phyloP scores from a whole-genome alignment of 805 yeast species.

The Hanseniaspora thailandica region DNA sequence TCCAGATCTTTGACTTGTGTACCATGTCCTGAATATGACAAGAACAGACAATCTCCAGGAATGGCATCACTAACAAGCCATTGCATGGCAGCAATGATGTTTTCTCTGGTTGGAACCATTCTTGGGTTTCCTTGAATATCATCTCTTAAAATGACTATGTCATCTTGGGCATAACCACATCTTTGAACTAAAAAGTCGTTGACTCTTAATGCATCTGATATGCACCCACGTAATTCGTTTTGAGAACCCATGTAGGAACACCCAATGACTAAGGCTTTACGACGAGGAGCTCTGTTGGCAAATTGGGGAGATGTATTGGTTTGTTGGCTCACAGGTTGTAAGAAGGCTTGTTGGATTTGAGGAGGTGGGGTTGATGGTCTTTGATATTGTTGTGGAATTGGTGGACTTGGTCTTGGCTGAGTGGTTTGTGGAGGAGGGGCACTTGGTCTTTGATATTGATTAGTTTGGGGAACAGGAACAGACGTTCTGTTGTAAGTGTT shows the following conservation, averaged over 20 bases:
- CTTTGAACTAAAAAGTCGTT: conserved; percentile 32
- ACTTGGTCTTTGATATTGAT: conserved; percentile 15
- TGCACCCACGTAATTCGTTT: conserved; percentile 61
- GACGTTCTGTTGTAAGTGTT: conserved; percentile 24
- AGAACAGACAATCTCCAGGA: conserved; percentile 66
- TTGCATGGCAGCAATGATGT: conserved; percentile 66
- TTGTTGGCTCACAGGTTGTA: conserved; percentile 19
- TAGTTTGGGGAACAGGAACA: conserved; percentile 16
- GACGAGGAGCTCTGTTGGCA: conserved; percentile 45
- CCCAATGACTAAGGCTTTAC: conserved; percentile 62
- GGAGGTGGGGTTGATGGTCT: conserved; percentile 9
- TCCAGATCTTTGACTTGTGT: conserved; percentile 57
- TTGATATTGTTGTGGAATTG: background rate
- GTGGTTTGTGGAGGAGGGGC: conserved; percentile 4
- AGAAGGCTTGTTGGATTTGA: conserved; percentile 19
- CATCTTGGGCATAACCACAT: conserved; percentile 41
- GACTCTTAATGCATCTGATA: conserved; percentile 60
- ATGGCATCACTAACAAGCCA: conserved; percentile 67
- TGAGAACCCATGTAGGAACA: conserved; percentile 60
- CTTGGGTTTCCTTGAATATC: conserved; percentile 36
- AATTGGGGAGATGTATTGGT: conserved; percentile 42
- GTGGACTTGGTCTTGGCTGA: background rate
- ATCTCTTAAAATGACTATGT: conserved; percentile 51
- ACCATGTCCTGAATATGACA: conserved; percentile 85
- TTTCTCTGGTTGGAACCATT: conserved; percentile 52